phyloP scores from a whole-genome alignment of 208 protist species.

The Leishmania aethiopica region DNA sequence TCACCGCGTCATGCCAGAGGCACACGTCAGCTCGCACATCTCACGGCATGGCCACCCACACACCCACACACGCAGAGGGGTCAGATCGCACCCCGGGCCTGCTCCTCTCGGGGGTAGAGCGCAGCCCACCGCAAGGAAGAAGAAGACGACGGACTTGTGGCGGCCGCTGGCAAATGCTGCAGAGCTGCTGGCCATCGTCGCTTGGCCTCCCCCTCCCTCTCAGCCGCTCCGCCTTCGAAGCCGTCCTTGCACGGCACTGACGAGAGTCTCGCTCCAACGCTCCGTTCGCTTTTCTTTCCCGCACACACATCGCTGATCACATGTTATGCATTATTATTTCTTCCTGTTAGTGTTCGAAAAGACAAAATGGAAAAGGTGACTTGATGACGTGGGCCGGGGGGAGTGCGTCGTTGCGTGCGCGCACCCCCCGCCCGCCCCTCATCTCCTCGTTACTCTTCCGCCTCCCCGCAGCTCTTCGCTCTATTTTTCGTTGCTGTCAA shows the following conservation, averaged over 20 bases:
- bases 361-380: not conserved
- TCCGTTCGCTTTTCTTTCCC: not conserved
- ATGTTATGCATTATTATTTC: not conserved
- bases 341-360: not conserved
- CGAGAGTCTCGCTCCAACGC: not conserved
- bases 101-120: not conserved
- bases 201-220: not conserved
- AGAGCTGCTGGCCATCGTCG: not conserved
- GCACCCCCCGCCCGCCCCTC: not conserved
- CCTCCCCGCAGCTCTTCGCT: not conserved
- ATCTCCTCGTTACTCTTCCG: not conserved
- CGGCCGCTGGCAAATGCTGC: not conserved
- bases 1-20: not conserved
- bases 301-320: not conserved
- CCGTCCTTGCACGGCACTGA: not conserved
- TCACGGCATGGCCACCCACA: not conserved
- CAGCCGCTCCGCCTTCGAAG: not conserved
- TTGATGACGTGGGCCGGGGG: not conserved
- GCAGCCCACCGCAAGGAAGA: not conserved
- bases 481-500: not conserved
- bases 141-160: not conserved
- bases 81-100: not conserved
- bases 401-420: not conserved
- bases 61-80: not conserved
- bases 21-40: not conserved